These are phyloP conservation scores for Diutina pseudorugosa DNA, from an alignment of 1,139 yeast species.

Conservation along the genomic window DNA sequence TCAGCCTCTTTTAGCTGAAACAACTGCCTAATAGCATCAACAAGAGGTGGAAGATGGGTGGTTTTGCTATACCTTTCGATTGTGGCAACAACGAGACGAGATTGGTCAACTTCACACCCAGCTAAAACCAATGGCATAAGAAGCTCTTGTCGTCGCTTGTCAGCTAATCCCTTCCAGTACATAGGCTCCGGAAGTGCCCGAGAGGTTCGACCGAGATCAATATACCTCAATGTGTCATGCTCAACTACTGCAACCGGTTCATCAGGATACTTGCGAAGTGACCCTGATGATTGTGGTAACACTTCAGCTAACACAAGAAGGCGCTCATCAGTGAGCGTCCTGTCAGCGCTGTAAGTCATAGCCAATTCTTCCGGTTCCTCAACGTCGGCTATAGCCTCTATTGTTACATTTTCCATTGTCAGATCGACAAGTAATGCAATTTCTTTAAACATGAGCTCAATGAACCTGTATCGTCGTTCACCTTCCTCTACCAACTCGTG, in stretches of 20 bases:
- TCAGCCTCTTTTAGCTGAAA: slow-evolving; percentile 9
- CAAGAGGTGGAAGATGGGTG: neutral
- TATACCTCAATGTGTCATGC: slow-evolving; percentile 9
- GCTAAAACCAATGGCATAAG: neutral
- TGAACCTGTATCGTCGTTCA: neutral
- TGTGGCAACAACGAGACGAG: neutral
- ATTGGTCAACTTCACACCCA: neutral
- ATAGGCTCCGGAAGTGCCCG: slow-evolving; percentile 8
- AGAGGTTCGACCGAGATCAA: slow-evolving; percentile 8
- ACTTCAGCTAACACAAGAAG: neutral
- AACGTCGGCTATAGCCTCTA: neutral
- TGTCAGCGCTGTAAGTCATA: neutral
- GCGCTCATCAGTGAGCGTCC: neutral
- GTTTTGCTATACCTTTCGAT: neutral
- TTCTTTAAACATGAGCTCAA: neutral
- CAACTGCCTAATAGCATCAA: slow-evolving; percentile 9
- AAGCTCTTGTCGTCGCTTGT: neutral
- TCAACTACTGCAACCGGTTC: slow-evolving; percentile 9
- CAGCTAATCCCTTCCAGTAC: neutral
- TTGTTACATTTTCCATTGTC: neutral
- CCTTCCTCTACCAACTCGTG: neutral
- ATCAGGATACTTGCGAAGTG: slow-evolving; percentile 8
- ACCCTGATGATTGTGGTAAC: neutral
- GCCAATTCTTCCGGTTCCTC: neutral
- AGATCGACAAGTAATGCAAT: neutral